Conservation (phyloP, 768 basidiomycete species). For the Suillus lakei region DNA sequence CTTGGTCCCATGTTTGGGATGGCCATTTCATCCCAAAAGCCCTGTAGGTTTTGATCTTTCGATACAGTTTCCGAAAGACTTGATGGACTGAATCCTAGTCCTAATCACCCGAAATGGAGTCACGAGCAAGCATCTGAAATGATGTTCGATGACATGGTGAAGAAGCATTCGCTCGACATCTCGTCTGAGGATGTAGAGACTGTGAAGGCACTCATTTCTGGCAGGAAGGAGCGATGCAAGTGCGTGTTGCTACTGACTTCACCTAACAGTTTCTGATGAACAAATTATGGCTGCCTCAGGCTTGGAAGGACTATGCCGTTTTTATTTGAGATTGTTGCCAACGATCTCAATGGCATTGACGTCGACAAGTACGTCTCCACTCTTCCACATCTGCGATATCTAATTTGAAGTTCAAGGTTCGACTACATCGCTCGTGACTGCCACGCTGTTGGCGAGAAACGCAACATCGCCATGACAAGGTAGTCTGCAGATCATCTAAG, state of each 20-base stretch:
- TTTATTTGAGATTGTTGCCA: conserved; percentile 85
- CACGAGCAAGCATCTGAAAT: conserved; percentile 83
- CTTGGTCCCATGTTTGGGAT: conserved; percentile 89
- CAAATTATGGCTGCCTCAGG: conserved; percentile 11
- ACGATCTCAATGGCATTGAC: conserved; percentile 80
- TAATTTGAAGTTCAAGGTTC: conserved; percentile 49
- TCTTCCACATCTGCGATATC: neutral
- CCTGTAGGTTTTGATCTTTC: conserved; percentile 47
- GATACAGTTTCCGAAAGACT: neutral
- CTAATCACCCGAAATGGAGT: conserved; percentile 49
- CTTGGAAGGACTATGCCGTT: conserved; percentile 62
- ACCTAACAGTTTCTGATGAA: neutral
- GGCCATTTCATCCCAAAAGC: conserved; percentile 68
- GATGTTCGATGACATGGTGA: conserved; percentile 77
- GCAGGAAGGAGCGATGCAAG: conserved; percentile 57
- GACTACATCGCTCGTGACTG: conserved; percentile 84
- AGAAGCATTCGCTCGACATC: conserved; percentile 56
- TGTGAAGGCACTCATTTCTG: conserved; percentile 81
- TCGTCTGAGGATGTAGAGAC: conserved; percentile 54
- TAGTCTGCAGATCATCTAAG: conserved; percentile 10
- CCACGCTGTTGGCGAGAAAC: conserved; percentile 68
- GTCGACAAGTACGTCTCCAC: conserved; percentile 71
- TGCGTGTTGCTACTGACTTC: conserved; percentile 35
- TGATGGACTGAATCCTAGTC: neutral
- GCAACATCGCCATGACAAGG: conserved; percentile 55